Evolutionary conservation across 2,329 filamentous ascomycete species (phyloP).

Genomic region (Penicillium sp.): DNA sequence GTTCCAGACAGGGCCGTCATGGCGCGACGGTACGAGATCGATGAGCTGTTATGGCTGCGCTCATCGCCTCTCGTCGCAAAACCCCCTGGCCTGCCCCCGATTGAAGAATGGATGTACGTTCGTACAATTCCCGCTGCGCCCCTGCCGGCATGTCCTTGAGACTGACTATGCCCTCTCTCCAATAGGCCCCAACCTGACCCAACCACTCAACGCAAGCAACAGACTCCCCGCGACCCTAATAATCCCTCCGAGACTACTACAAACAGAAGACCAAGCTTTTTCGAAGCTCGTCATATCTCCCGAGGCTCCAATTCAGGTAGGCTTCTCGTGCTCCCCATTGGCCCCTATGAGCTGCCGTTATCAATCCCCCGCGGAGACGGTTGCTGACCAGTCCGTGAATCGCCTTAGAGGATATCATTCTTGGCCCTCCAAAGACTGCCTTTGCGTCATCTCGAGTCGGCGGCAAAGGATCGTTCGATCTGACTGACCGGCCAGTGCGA

Average conservation of each 20-base stretch:
- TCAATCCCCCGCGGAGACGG: neutral
- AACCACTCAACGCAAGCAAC: slow-evolving; percentile 39
- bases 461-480: slow-evolving; percentile 47
- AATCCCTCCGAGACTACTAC: slow-evolving; percentile 34
- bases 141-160: slow-evolving; percentile 8
- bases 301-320: slow-evolving; percentile 51
- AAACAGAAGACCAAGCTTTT: slow-evolving; percentile 41
- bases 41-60: slow-evolving; percentile 71
- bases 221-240: slow-evolving; percentile 36
- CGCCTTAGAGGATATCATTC: slow-evolving; percentile 73
- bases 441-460: slow-evolving; percentile 70
- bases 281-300: slow-evolving; percentile 46
- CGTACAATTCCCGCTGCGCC: slow-evolving; percentile 11
- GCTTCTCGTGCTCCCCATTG: slow-evolving; percentile 17
- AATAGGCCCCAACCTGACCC: slow-evolving; percentile 44
- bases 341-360: neutral
- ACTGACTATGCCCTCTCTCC: slow-evolving; percentile 22
- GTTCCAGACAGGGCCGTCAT: slow-evolving; percentile 31
- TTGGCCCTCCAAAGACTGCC: slow-evolving; percentile 77
- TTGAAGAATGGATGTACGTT: slow-evolving; percentile 90
- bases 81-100: slow-evolving; percentile 73
- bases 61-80: slow-evolving; percentile 80
- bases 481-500: slow-evolving; percentile 44
- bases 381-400: slow-evolving; percentile 17
- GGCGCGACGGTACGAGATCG: slow-evolving; percentile 66